Conservation (phyloP, 176 grass and related monocot species). For the Carex kokanica region DNA sequence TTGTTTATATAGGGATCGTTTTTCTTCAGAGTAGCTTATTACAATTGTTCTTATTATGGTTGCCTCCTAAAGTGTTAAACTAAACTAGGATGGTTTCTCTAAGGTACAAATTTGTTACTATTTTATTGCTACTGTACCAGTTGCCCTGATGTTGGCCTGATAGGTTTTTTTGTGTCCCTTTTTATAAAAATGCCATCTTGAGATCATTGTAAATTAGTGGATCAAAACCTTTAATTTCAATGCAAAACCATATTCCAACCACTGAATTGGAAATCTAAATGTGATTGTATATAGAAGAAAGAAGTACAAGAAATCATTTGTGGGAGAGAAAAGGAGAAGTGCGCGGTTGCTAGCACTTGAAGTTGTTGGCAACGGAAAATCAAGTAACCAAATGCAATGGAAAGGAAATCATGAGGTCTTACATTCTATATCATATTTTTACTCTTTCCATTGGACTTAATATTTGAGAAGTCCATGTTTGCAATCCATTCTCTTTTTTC, state of each 20-base stretch:
- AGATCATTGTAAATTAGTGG: neutral
- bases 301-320: conserved; percentile 2
- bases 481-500: neutral
- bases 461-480: conserved; percentile 5
- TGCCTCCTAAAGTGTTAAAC: neutral
- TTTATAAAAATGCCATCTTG: neutral
- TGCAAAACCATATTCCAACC: neutral
- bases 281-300: conserved; percentile 25
- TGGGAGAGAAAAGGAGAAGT: conserved; percentile 46
- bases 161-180: neutral
- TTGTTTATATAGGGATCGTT: conserved; percentile 1
- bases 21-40: neutral
- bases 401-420: conserved; percentile 16
- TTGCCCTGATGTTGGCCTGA: neutral
- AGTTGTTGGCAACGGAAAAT: conserved; percentile 15
- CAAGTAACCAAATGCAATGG: conserved; percentile 10
- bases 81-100: conserved; percentile 23
- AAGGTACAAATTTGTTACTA: conserved; percentile 3
- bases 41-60: neutral
- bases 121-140: neutral
- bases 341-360: conserved; percentile 34
- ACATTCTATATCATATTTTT: neutral
- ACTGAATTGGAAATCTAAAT: neutral
- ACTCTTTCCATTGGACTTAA: neutral
- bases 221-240: neutral